Percentiles rank a stretch among this genome's conserved stretches.
These are phyloP conservation scores for Phytophthora vignae DNA, from an alignment of 352 stramenopile genomes.

Conservation along the genomic window DNA sequence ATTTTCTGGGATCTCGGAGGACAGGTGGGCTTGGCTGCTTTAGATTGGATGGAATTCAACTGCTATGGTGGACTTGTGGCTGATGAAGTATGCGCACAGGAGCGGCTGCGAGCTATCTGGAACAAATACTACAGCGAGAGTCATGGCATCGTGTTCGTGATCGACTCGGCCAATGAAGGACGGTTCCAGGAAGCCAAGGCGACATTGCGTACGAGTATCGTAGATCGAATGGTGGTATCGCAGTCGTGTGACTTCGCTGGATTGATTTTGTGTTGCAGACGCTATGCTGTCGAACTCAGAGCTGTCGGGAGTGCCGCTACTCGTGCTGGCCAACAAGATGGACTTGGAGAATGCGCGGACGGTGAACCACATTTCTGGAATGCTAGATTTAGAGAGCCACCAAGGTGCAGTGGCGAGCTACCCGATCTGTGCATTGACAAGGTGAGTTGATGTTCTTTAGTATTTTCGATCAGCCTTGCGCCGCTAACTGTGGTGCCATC, in stretches of 20 bases:
- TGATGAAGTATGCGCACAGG: constrained; percentile 33
- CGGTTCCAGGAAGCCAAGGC: constrained; percentile 92
- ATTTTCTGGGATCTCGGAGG: constrained; percentile 95
- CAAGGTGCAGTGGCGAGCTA: constrained; percentile 51
- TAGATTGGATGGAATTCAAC: background rate
- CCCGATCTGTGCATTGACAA: constrained; percentile 72
- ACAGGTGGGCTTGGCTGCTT: constrained; percentile 50
- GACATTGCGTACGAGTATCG: constrained; percentile 62
- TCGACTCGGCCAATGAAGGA: constrained; percentile 87
- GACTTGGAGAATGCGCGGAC: constrained; percentile 72
- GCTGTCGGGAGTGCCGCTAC: constrained; percentile 82
- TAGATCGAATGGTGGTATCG: background rate
- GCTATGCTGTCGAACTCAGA: constrained; percentile 83
- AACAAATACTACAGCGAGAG: constrained; percentile 95
- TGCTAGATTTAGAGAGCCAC: constrained; percentile 55
- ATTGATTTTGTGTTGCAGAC: constrained; percentile 44
- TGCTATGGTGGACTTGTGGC: background rate
- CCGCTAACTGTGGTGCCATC: constrained; percentile 6
- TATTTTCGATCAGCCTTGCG: background rate
- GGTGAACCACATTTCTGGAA: constrained; percentile 48
- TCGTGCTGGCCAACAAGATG: constrained; percentile 94
- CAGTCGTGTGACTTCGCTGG: background rate
- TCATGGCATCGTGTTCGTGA: constrained; percentile 92
- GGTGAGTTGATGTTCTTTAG: constrained; percentile 20
- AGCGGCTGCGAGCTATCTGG: constrained; percentile 91